phyloP scores from a whole-genome alignment of 129 eudicot genomes.

The Pseudognaphalium luteoalbum region DNA sequence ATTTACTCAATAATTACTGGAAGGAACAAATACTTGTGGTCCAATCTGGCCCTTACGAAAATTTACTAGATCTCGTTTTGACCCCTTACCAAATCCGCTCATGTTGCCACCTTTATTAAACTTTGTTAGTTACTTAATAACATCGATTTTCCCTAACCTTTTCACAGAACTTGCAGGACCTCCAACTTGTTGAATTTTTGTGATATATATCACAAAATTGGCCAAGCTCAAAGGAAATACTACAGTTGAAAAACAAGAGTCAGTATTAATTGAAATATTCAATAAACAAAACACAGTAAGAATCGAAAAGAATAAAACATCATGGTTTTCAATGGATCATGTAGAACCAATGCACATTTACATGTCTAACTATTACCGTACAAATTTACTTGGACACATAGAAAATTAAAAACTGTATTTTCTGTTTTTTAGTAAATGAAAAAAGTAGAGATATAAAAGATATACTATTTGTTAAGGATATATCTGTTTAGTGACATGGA shows the following conservation, averaged over 20 bases:
- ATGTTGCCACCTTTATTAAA: neutral
- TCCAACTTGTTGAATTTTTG: neutral
- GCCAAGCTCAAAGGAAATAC: neutral
- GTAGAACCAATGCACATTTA: neutral
- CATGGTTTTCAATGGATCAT: neutral
- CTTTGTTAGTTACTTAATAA: neutral
- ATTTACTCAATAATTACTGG: too few relatives aligned
- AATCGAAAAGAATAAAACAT: neutral
- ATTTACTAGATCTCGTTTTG: neutral
- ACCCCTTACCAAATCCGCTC: neutral
- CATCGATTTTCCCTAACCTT: neutral
- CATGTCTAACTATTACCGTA: neutral
- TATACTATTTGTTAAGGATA: too few relatives aligned
- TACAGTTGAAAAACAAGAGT: neutral
- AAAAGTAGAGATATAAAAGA: too few relatives aligned
- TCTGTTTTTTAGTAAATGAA: too few relatives aligned
- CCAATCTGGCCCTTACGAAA: neutral
- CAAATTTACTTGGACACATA: too few relatives aligned
- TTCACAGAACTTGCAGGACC: neutral
- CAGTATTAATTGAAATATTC: neutral
- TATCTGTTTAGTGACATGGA: too few relatives aligned
- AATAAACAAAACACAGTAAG: neutral
- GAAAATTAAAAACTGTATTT: too few relatives aligned
- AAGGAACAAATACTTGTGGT: neutral
- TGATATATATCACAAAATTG: neutral